These are phyloP conservation scores for Globisporangium iwayamae DNA, from an alignment of 352 stramenopile genomes.

Conservation along the genomic window DNA sequence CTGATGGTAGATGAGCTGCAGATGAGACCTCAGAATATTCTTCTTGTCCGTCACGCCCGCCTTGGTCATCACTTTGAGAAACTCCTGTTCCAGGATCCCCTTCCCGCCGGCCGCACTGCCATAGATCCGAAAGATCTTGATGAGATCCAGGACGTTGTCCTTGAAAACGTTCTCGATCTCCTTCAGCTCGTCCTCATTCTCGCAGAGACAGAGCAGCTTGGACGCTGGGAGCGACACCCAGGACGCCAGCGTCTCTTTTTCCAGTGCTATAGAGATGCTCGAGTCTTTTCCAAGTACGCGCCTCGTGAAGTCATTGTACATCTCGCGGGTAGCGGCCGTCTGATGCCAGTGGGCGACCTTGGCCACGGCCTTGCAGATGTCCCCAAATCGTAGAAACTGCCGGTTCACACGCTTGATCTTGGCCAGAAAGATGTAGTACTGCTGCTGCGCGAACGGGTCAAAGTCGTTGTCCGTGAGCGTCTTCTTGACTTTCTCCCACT, in stretches of 20 bases:
- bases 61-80: slow-evolving; percentile 81
- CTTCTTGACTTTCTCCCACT: slow-evolving; percentile 71
- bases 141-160: slow-evolving; percentile 70
- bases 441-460: slow-evolving; percentile 64
- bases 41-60: slow-evolving; percentile 77
- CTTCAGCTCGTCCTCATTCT: slow-evolving; percentile 54
- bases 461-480: slow-evolving; percentile 53
- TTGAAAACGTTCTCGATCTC: slow-evolving; percentile 69
- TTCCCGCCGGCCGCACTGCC: slow-evolving; percentile 60
- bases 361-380: slow-evolving; percentile 45
- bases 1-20: slow-evolving; percentile 78
- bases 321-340: slow-evolving; percentile 36
- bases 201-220: slow-evolving; percentile 55
- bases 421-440: slow-evolving; percentile 69
- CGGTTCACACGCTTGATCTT: slow-evolving; percentile 63
- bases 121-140: slow-evolving; percentile 79
- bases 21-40: slow-evolving; percentile 66
- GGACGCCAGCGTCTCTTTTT: slow-evolving; percentile 65
- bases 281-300: slow-evolving; percentile 67
- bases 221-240: slow-evolving; percentile 44
- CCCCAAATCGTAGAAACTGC: slow-evolving; percentile 54
- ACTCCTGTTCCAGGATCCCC: slow-evolving; percentile 75
- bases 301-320: slow-evolving; percentile 64
- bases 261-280: slow-evolving; percentile 59
- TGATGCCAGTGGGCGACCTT: slow-evolving; percentile 59